Base-by-base conservation (phyloP, 225 moss, liverwort and hornwort genomes). In the Pseudisothecium myosuroides region DNA sequence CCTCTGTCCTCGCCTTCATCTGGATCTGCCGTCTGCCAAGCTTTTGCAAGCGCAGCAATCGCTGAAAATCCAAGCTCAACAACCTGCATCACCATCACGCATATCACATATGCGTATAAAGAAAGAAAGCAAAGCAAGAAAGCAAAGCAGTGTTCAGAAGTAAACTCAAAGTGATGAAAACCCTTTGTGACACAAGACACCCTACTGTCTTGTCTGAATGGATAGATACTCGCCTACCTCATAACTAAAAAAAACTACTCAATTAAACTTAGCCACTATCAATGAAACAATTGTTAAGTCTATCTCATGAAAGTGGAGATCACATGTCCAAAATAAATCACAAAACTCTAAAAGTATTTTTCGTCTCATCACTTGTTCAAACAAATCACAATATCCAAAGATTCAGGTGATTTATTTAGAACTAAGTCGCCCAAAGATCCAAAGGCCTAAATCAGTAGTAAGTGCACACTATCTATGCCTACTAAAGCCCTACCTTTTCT, bases 1-100 rank as follows among this genome's bases (percentile, higher is more conserved):
- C 93, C 94, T 76, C 89, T 83, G 63, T 95, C 93, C 79, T 95
- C 90, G 60, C 92, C 92, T 89, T 95, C 94, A 78, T 95, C 95
- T 81, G 95, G 95, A 90, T 94, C 94, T 72, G 95, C 94, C 92
- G 86, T 85, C 59, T 95, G 83, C 97, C 97, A 97, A 81, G 97
- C 94, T 91, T 95, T 96, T 34, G 95, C 96, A 76, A 97, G 93
- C 52, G 96, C 95, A 55, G 97, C 96, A 55, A 97, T 92, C 43
- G 96, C 95, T 82, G 95, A 92, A 81, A 97, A 95, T 52, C 97
- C 97, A 87, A 97, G 92, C 90, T 97, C 97, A 72, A 96, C 97
- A 85, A 95, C 94, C 97, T 97, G 91, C 73, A 87, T 55, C 73
- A 73, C 74, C 76, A 36, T 69, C 37, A 63, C 54, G 85, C 59